Evolutionary conservation across 2,329 filamentous ascomycete genomes (phyloP).

Genomic region (Celoporthe dispersa): DNA sequence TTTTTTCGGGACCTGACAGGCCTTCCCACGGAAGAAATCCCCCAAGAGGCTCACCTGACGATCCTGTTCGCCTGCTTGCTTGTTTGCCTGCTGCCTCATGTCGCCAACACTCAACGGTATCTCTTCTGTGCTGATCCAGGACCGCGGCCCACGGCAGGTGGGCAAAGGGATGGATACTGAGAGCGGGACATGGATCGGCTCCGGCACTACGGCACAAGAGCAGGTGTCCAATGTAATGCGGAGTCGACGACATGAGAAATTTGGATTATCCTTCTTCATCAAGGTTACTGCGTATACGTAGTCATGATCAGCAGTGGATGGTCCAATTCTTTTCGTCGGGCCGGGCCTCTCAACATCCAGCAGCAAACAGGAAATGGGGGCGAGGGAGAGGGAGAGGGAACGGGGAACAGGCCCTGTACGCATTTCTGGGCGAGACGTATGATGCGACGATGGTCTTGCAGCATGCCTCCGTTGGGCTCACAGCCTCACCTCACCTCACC

Average conservation of each 20-base stretch:
- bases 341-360: slow-evolving; percentile 1
- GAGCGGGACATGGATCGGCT: neutral
- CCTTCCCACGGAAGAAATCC: neutral
- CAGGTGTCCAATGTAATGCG: neutral
- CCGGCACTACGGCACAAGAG: neutral
- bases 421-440: slow-evolving; percentile 1
- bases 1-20: slow-evolving; percentile 1
- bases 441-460: slow-evolving; percentile 16
- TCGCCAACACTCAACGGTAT: neutral
- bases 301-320: slow-evolving; percentile 13
- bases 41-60: neutral
- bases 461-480: slow-evolving; percentile 19
- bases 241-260: neutral
- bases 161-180: slow-evolving; percentile 1
- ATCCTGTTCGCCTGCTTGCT: neutral
- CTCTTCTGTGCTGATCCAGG: neutral
- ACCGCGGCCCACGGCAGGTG: neutral
- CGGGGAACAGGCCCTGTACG: neutral
- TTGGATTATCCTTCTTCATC: neutral
- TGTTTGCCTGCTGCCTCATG: neutral
- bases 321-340: neutral
- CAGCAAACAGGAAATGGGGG: slow-evolving; percentile 5
- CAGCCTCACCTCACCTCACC: slow-evolving; percentile 11
- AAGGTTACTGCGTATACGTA: neutral
- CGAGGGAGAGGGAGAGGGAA: neutral